Percentiles rank a stretch among this genome's conserved stretches.
phyloP scores from a whole-genome alignment of 2,329 filamentous ascomycete species.

The Lachnellula hyalina region DNA sequence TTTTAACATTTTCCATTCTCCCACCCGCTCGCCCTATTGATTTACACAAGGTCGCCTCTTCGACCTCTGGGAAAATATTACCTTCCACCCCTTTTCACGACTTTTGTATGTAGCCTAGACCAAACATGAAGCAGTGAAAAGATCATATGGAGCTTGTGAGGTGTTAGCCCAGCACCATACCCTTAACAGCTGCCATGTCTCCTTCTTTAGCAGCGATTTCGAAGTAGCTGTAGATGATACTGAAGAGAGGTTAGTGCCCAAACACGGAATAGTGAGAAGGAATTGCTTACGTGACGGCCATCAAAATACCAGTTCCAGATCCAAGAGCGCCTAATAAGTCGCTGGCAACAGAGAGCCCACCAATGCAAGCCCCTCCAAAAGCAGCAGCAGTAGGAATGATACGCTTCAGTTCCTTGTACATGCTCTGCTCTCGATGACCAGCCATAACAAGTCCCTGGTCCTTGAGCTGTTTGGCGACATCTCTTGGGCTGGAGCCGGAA shows the following conservation, averaged over 20 bases:
- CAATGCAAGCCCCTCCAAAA: slow-evolving; percentile 98
- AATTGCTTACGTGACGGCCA: slow-evolving; percentile 88
- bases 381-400: slow-evolving; percentile 97
- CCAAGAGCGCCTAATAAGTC: slow-evolving; percentile 94
- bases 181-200: slow-evolving; percentile 78
- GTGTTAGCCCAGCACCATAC: slow-evolving; percentile 62
- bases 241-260: slow-evolving; percentile 40
- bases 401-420: slow-evolving; percentile 99
- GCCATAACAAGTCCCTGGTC: slow-evolving; percentile 99
- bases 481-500: slow-evolving; percentile 92
- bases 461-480: slow-evolving; percentile 99
- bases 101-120: slow-evolving; percentile 19
- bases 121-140: slow-evolving; percentile 24
- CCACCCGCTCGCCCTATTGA: not conserved
- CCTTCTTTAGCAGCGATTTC: slow-evolving; percentile 95
- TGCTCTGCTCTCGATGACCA: slow-evolving; percentile 98
- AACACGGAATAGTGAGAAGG: slow-evolving; percentile 4
- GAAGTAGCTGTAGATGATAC: slow-evolving; percentile 99
- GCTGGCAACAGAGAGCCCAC: slow-evolving; percentile 89
- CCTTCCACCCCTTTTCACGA: slow-evolving; percentile 4
- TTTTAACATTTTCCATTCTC: slow-evolving; percentile 6
- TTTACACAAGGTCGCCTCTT: slow-evolving; percentile 11
- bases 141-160: not conserved
- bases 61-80: not conserved
- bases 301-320: slow-evolving; percentile 93